A percentile compares a stretch with the other conserved stretches of the same genome.
Conservation (phyloP, 2,329 filamentous ascomycete species). For the Ophiostoma sp. region DNA sequence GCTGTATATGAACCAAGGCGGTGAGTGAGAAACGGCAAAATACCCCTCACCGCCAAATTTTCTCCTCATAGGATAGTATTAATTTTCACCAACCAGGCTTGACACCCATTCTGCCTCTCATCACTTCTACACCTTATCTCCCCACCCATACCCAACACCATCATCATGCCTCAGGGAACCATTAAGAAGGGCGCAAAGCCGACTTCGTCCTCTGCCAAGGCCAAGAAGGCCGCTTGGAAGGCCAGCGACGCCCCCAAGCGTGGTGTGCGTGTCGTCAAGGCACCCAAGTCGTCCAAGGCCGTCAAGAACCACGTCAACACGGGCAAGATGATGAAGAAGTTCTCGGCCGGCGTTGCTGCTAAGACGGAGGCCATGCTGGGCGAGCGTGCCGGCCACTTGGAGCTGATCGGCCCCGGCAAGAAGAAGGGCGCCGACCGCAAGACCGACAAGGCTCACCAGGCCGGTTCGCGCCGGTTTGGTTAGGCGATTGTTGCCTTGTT, state of each 20-base stretch:
- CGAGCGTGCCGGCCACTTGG: slow-evolving; percentile 55
- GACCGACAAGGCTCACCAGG: slow-evolving; percentile 34
- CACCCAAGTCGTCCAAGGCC: slow-evolving; percentile 37
- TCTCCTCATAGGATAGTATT: not conserved
- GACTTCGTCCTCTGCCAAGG: slow-evolving; percentile 27
- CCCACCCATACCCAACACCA: not conserved
- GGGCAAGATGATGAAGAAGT: slow-evolving; percentile 52
- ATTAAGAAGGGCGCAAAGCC: slow-evolving; percentile 45
- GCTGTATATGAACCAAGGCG: not conserved
- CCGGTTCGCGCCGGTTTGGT: slow-evolving; percentile 53
- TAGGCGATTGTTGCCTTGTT: slow-evolving; percentile 33
- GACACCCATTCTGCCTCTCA: not conserved
- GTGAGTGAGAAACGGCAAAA: not conserved
- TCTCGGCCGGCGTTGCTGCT: slow-evolving; percentile 48
- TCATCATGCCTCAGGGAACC: slow-evolving; percentile 51
- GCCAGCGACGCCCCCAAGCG: slow-evolving; percentile 34
- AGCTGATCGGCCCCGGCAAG: slow-evolving; percentile 54
- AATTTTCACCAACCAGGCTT: not conserved
- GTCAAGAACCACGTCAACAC: slow-evolving; percentile 38
- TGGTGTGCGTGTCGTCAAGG: slow-evolving; percentile 46
- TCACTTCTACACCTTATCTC: not conserved
- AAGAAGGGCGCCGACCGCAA: slow-evolving; percentile 34
- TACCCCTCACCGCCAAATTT: slow-evolving; percentile 10
- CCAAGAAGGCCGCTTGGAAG: slow-evolving; percentile 39
- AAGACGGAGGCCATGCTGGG: slow-evolving; percentile 55